Base-by-base conservation (phyloP, 345 rosid genomes). In the Microcos paniculata region DNA sequence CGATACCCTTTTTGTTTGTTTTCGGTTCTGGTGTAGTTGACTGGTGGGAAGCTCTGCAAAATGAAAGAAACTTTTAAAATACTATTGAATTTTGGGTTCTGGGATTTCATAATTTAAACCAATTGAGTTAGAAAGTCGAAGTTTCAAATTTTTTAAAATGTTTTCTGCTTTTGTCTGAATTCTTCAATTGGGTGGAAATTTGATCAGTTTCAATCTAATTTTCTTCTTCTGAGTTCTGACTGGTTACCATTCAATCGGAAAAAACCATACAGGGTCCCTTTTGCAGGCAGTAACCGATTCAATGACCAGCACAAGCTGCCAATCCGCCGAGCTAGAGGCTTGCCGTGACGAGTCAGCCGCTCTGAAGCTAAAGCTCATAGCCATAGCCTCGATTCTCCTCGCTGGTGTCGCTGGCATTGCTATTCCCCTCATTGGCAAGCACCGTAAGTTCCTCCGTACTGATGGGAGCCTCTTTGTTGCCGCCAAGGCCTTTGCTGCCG, bases 401-500 rank as follows among this genome's bases (percentile, higher is more conserved):
- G 84, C 90, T 3, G 96, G 99, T 26, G 80, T 90, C 0, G 80
- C n/a, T 0, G 96, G 98, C 1, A 77, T 95, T 15, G 84, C 98
- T 0, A 78, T 93, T 52, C 99, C 99, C 0, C 86, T 93, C 10
- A 35, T 95, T 0, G 97, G 99, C n/a, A 84, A 73, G 80, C 88
- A 84, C 67, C 83, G 90, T 6, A 89, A 84, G 43, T 87, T 87
- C 73, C 87, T 95, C 48, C 88, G 86, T 0, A 83, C 92, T n/a
- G 94, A 77, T 66, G 87, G 93, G 0, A 86, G 89, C 57, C 88
- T 93, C 28, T 89, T 95, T 71, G 88, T 92, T 1, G 91, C 96
- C 1, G 89, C 94, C 6, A 95, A 93, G 85, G 96, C 97, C 8
- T 95, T 95, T 35, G 98, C 97, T 0, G 99, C 97, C 1, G 98